Percentiles rank a stretch among this genome's conserved stretches.
These are phyloP conservation scores for Curvularia lunata DNA, from an alignment of 2,329 filamentous ascomycete species.

Conservation along the genomic window DNA sequence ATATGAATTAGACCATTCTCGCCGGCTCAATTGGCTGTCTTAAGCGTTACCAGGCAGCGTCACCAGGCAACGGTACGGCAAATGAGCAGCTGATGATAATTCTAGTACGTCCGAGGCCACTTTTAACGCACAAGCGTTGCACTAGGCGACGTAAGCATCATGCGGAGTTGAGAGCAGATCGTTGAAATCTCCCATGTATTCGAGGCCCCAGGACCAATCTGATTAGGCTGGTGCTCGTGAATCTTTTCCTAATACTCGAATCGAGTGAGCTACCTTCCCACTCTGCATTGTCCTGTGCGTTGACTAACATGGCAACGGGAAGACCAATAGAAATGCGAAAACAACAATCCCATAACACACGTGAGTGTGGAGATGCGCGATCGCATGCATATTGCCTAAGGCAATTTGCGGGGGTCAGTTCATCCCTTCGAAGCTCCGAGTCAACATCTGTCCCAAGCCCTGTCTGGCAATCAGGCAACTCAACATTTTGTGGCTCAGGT, in stretches of 20 bases:
- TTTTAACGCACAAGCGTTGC: conserved; percentile 24
- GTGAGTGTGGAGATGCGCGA: conserved; percentile 6
- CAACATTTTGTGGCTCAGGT: conserved; percentile 1
- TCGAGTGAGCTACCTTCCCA: conserved; percentile 21
- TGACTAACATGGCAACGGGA: conserved; percentile 13
- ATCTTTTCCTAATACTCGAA: conserved; percentile 23
- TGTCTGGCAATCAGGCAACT: conserved; percentile 16
- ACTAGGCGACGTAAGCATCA: conserved; percentile 21
- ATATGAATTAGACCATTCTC: conserved; percentile 2
- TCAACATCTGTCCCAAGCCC: conserved; percentile 19
- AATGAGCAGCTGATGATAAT: conserved; percentile 21
- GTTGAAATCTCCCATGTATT: conserved; percentile 22
- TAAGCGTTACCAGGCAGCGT: conserved; percentile 16
- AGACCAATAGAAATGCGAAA: conserved; percentile 1
- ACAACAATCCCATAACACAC: conserved; percentile 12
- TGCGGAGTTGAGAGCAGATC: conserved; percentile 22
- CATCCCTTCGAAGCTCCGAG: conserved; percentile 7
- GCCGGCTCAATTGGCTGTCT: conserved; percentile 2
- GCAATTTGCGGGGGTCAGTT: conserved; percentile 14
- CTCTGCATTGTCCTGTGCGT: conserved; percentile 20
- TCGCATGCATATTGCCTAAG: conserved; percentile 16
- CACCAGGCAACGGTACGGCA: too few species aligned
- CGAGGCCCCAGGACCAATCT: conserved; percentile 15
- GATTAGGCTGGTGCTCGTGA: conserved; percentile 7
- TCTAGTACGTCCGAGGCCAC: conserved; percentile 17